A percentile compares a stretch with the other conserved stretches of the same genome.
phyloP scores from a whole-genome alignment of 176 grass and related monocot genomes.

The Zea mays region DNA sequence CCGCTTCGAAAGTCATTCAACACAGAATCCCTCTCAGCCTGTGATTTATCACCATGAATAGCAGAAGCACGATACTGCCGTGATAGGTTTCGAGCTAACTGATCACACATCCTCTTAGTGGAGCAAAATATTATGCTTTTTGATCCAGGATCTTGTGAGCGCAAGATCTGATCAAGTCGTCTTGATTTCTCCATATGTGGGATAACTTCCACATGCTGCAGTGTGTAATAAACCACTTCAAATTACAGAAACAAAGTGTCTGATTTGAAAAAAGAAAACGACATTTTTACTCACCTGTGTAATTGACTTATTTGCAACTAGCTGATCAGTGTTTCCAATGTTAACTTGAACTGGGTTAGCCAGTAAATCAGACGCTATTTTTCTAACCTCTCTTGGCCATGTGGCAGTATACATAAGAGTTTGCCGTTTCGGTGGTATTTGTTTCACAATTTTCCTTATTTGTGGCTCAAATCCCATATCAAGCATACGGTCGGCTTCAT shows the following conservation, averaged over 20 bases:
- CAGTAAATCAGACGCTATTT: constrained; percentile 78
- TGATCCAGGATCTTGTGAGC: constrained; percentile 73
- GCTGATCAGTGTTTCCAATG: constrained; percentile 76
- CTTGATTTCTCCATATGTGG: constrained; percentile 62
- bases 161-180: constrained; percentile 80
- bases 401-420: constrained; percentile 99
- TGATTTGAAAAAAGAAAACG: constrained; percentile 7
- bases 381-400: constrained; percentile 80
- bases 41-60: constrained; percentile 98
- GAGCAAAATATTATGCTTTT: constrained; percentile 97
- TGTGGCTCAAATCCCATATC: constrained; percentile 98
- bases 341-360: constrained; percentile 78
- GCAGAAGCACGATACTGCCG: constrained; percentile 64
- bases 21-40: constrained; percentile 87
- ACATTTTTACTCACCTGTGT: constrained; percentile 57
- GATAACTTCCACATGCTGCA: constrained; percentile 79
- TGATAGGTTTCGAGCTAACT: constrained; percentile 63
- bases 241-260: constrained; percentile 25
- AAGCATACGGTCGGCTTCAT: constrained; percentile 95
- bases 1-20: constrained; percentile 75
- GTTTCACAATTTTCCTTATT: constrained; percentile 83
- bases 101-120: constrained; percentile 96
- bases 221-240: constrained; percentile 29
- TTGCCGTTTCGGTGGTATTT: constrained; percentile 64
- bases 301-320: constrained; percentile 90